Percentiles rank a stretch among this genome's conserved stretches.
These are phyloP conservation scores for Amanita jacksonii DNA, from an alignment of 768 basidiomycete genomes.

Conservation along the genomic window DNA sequence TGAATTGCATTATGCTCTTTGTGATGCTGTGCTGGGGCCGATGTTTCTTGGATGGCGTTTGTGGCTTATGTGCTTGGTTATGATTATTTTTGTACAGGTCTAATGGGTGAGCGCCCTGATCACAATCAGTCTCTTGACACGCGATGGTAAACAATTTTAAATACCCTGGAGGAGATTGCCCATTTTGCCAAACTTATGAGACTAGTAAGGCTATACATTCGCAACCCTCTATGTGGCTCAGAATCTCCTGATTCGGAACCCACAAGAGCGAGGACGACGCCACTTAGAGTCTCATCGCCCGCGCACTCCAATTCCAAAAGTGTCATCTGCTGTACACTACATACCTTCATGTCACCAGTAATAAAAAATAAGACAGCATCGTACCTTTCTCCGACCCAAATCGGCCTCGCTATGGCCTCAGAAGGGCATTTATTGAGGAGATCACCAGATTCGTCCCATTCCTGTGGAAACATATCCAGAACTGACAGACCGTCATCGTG, in stretches of 20 bases:
- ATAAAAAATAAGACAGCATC: slow-evolving; percentile 13
- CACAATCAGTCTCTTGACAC: slow-evolving; percentile 5
- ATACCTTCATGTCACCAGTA: background rate
- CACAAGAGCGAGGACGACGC: slow-evolving; percentile 70
- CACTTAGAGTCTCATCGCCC: slow-evolving; percentile 43
- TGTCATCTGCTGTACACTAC: slow-evolving; percentile 69
- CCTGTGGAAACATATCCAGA: slow-evolving; percentile 72
- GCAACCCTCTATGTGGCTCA: slow-evolving; percentile 46
- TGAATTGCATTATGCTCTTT: slow-evolving; percentile 52
- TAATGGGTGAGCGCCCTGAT: slow-evolving; percentile 50
- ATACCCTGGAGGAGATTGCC: slow-evolving; percentile 58
- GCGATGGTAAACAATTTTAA: background rate
- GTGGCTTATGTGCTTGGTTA: slow-evolving; percentile 32
- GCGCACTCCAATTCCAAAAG: slow-evolving; percentile 61
- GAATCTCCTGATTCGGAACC: slow-evolving; percentile 53
- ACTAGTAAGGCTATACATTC: slow-evolving; percentile 81
- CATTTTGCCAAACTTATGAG: slow-evolving; percentile 68
- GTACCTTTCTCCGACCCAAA: slow-evolving; percentile 78
- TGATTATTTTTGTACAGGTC: slow-evolving; percentile 35
- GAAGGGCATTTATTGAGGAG: slow-evolving; percentile 50
- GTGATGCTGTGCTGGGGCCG: slow-evolving; percentile 50
- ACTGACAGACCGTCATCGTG: slow-evolving; percentile 76
- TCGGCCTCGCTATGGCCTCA: slow-evolving; percentile 54
- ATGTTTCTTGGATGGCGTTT: slow-evolving; percentile 38
- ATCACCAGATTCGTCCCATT: slow-evolving; percentile 46